phyloP scores from a whole-genome alignment of 352 stramenopile genomes.

The Thalassiosira oceanica region DNA sequence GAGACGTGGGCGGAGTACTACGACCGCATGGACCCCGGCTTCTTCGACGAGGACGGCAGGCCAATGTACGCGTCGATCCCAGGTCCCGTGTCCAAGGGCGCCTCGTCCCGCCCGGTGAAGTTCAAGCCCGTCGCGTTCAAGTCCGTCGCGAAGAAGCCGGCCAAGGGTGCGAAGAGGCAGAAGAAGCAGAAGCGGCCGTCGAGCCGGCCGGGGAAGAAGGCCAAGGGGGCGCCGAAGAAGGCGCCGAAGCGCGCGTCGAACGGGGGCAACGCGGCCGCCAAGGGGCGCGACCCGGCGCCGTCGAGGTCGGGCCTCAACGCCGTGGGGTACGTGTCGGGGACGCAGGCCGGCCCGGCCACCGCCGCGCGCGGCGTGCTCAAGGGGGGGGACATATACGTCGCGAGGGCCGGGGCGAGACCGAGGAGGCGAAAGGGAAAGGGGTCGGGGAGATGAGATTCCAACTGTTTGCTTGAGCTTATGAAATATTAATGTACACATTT shows the following conservation, averaged over 20 bases:
- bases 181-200: neutral
- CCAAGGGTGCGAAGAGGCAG: neutral
- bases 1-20: slow-evolving; percentile 29
- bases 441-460: too few species aligned
- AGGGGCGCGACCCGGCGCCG: neutral
- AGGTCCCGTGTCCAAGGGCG: neutral
- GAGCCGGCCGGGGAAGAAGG: neutral
- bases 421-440: neutral
- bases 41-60: neutral
- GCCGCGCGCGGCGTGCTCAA: neutral
- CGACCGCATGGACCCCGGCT: slow-evolving; percentile 5
- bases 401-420: neutral
- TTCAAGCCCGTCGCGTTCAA: neutral
- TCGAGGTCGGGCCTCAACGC: neutral
- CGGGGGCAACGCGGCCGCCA: neutral
- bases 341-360: neutral
- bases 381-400: neutral
- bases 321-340: neutral
- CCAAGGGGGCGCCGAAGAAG: neutral
- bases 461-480: too few species aligned
- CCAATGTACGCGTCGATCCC: neutral
- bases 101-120: neutral
- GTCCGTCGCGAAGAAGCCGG: neutral
- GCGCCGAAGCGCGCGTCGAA: neutral
- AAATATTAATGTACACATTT: too few species aligned